Base-by-base conservation (phyloP, 169 alveolate species). In the Miamiensis avidus region DNA sequence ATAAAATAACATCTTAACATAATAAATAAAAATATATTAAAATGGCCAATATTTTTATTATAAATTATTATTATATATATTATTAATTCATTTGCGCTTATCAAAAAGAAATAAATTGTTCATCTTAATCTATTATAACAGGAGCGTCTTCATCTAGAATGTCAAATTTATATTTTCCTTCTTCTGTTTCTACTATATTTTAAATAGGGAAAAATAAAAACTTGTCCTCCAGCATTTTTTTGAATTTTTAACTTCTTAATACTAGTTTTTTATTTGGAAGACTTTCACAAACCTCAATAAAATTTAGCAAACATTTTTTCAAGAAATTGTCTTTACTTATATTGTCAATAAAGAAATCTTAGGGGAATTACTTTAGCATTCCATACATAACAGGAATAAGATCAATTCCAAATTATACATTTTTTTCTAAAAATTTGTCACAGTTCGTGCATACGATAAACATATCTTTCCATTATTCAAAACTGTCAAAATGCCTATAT, bases 381-480 rank as follows among this genome's bases (percentile, higher is more conserved):
- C 86, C 81, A 65, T 82, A 89, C 33, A 89, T 73, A 11, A 86
- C 86, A 16, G 88, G 86, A 1, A 86, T 74, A 25, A 81, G 73
- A 29, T 86, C 84, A 29, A 81, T 73, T 32, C 29, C 32, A 33
- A 73, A 32, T 74, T 81, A 74, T 31, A 86, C 77, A 49, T 86
- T 34, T 65, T 26, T 33, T 31, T 82, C 65, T 4, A 83, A 75
- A 28, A 82, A 89, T 73, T 29, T 72, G 31, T 90, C 94, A 65
- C 93, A 87, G 6, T 69, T 65, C 20, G 90, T 82, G 0, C 90
- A 74, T 1, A 93, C 33, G 28, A 65, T 31, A 31, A 93, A 30
- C 26, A 93, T 49, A 28, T 78, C 76, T 76, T 93, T 93, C 96
- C 96, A 93, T 64, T 93, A 76, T 74, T 93, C 93, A 49, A 89